phyloP scores from a whole-genome alignment of 2,329 filamentous ascomycete species.

The Colletotrichum somersetense region DNA sequence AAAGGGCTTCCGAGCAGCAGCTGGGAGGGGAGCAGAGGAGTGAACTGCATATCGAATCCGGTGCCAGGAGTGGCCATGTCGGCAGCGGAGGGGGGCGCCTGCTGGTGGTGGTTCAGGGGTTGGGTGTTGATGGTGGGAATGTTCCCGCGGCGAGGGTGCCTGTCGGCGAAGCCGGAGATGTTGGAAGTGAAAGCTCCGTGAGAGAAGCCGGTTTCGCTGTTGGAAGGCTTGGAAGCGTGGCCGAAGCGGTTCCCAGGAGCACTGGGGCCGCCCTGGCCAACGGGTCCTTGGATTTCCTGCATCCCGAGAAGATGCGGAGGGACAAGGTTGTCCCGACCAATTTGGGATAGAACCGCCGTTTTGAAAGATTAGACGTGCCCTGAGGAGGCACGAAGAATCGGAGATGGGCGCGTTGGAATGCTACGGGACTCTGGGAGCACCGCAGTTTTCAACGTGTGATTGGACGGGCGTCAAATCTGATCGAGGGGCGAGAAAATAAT shows the following conservation, averaged over 20 bases:
- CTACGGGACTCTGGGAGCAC: conserved; percentile 26
- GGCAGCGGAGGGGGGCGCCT: conserved; percentile 66
- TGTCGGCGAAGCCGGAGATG: conserved; percentile 85
- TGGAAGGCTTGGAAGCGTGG: conserved; percentile 83
- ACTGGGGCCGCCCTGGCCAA: conserved; percentile 69
- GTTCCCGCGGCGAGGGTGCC: conserved; percentile 86
- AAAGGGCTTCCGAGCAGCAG: conserved; percentile 95
- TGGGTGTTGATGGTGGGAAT: conserved; percentile 92
- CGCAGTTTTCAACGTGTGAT: conserved; percentile 24
- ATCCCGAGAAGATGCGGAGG: conserved; percentile 90
- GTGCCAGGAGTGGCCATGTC: conserved; percentile 90
- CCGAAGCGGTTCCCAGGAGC: conserved; percentile 73
- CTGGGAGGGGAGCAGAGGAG: conserved; percentile 93
- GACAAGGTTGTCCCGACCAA: conserved; percentile 86
- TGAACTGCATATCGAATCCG: conserved; percentile 98
- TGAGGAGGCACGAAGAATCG: conserved; percentile 60
- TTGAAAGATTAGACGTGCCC: conserved; percentile 74
- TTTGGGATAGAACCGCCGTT: conserved; percentile 85
- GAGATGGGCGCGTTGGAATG: conserved; percentile 44
- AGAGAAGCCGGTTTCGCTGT: conserved; percentile 89
- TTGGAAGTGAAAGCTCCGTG: conserved; percentile 93
- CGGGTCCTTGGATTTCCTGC: conserved; percentile 83
- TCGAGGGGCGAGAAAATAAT: conserved; percentile 25
- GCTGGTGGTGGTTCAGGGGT: conserved; percentile 47
- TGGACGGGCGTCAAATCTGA: conserved; percentile 29